phyloP scores from a whole-genome alignment of 192 early-diverging fungal species.

The Umbelopsis sp. region DNA sequence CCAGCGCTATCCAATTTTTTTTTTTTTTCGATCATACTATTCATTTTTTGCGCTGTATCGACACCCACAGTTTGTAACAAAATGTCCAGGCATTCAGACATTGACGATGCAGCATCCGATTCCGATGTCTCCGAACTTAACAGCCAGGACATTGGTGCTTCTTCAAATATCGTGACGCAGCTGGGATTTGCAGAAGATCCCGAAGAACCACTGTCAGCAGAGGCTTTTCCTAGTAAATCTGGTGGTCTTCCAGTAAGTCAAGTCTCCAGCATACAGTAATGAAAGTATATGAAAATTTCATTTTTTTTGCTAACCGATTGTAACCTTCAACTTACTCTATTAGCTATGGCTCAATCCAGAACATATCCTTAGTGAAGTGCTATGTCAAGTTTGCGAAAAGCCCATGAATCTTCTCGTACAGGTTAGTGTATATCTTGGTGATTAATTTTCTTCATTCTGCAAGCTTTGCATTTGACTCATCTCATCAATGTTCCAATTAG shows the following conservation, averaged over 20 bases:
- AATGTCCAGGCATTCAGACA: neutral
- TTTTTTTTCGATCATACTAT: no score
- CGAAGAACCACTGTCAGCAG: constrained; percentile 58
- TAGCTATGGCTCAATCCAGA: constrained; percentile 86
- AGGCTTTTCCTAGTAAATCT: constrained; percentile 82
- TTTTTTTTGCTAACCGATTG: no score
- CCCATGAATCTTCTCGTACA: constrained; percentile 83
- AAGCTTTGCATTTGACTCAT: no score
- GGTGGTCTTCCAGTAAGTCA: constrained; percentile 79
- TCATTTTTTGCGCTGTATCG: no score
- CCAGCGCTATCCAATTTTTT: no score
- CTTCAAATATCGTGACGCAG: constrained; percentile 26
- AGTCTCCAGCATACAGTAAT: neutral
- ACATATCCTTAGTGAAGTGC: constrained; percentile 54
- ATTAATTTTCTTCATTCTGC: neutral
- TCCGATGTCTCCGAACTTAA: constrained; percentile 8
- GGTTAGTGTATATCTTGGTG: constrained; percentile 49
- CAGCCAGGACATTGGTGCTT: constrained; percentile 11
- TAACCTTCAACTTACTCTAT: neutral
- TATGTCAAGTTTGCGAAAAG: constrained; percentile 72
- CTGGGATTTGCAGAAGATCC: constrained; percentile 78
- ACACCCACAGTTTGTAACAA: neutral
- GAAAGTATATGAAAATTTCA: neutral
- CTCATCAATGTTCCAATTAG: constrained; percentile 34
- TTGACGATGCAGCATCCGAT: constrained; percentile 3